Evolutionary conservation across 306 rosid genomes (phyloP), one percentile per base, ranked within the genome.

Genomic region (Cicer pinnatifidum): DNA sequence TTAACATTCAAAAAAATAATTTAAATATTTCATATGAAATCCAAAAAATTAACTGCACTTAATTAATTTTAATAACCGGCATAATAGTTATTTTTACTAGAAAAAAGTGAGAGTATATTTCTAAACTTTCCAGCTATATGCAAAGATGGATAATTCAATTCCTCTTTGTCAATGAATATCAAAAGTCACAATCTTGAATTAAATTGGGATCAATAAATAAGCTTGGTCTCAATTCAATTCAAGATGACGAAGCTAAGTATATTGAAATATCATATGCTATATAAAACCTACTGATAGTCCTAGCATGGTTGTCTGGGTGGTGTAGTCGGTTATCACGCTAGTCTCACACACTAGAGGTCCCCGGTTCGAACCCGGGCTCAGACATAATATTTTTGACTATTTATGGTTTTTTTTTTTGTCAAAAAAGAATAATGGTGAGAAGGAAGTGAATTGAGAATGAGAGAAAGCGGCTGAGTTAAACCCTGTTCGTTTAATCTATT

Each of bases 281-380:
- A 40, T 64, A 1, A 0, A 0, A 0, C 0, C 3, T 0, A 0
- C 1, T 4, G 15, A 45, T 3, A 1, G 0, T 0, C 0, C 1
- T 4, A 6, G 1, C 11, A 13, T 28, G 0, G 2, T 0, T 0
- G 88, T 82, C 88, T 85, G 86, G 88, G 86, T 85, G 88, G 88
- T 85, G 88, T 82, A 85, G 88, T 85, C 53, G 88, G 86, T 85
- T 78, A 85, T 85, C 88, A 82, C 86, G 86, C 85, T 85, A 85
- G 88, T 85, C 86, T 85, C 86, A 85, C 88, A 85, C 88, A 85
- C 88, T 85, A 82, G 85, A 82, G 84, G 88, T 82, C 86, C 86
- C 86, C 86, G 82, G 88, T 85, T 85, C 86, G 88, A 85, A 75
- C 88, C 85, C 80, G 88, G 85, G 88, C 85, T 85, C 88, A 85